Evolutionary conservation across 2,329 filamentous ascomycete species (phyloP).

Genomic region (Rugonectria rugulosa): DNA sequence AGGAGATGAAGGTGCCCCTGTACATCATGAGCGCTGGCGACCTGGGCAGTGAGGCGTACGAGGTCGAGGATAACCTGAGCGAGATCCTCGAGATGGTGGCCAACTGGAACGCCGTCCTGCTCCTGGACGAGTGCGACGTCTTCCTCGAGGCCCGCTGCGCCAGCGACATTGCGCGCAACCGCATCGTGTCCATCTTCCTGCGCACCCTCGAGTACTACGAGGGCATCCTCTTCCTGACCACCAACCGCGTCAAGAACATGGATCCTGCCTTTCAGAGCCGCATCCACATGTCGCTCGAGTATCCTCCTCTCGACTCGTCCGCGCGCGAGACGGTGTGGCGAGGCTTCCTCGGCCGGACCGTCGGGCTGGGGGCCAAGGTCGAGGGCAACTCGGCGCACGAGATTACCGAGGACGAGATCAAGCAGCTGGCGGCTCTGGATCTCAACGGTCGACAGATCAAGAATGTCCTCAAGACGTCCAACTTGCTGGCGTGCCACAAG

Average conservation of each 20-base stretch:
- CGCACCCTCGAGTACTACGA: conserved; percentile 57
- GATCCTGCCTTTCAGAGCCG: conserved; percentile 57
- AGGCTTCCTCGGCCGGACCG: conserved; percentile 48
- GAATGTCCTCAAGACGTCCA: conserved; percentile 52
- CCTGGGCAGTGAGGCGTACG: conserved; percentile 70
- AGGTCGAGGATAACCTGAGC: conserved; percentile 68
- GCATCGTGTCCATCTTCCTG: conserved; percentile 49
- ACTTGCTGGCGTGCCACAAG: conserved; percentile 43
- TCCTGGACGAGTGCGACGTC: conserved; percentile 49
- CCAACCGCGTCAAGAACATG: conserved; percentile 55
- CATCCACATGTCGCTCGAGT: conserved; percentile 58
- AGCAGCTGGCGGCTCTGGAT: conserved; percentile 48
- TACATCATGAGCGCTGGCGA: conserved; percentile 70
- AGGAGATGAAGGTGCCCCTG: conserved; percentile 57
- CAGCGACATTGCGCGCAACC: conserved; percentile 45
- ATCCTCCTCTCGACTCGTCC: conserved; percentile 49
- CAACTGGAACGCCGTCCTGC: conserved; percentile 51
- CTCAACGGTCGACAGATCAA: conserved; percentile 62
- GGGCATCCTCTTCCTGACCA: conserved; percentile 58
- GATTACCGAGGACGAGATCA: conserved; percentile 40
- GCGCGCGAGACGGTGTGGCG: conserved; percentile 50
- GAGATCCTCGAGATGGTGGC: conserved; percentile 71
- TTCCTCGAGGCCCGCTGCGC: conserved; percentile 50
- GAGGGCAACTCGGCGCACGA: conserved; percentile 42
- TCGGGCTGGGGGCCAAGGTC: conserved; percentile 24